These are phyloP conservation scores for Fraxinus xanthoxyloides DNA, from an alignment of 305 asterid genomes.

Conservation along the genomic window DNA sequence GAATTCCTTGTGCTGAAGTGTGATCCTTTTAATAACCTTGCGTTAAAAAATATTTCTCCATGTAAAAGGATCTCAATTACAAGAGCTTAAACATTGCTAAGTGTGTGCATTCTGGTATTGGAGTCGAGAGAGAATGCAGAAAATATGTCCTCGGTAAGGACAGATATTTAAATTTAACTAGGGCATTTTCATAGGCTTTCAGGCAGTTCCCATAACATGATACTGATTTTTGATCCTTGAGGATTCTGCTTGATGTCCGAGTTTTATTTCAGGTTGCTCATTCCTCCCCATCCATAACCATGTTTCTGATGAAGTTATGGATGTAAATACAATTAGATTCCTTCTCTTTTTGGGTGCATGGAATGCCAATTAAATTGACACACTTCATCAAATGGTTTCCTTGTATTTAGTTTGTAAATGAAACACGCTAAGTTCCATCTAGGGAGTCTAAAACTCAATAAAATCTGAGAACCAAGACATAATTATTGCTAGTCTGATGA, in stretches of 20 bases:
- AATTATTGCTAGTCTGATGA: slow-evolving; percentile 1
- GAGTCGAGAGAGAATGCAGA: neutral
- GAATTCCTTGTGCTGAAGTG: neutral
- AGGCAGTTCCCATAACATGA: neutral
- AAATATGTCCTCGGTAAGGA: neutral
- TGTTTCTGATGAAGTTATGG: slow-evolving; percentile 4
- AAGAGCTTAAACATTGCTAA: neutral
- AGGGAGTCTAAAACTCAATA: slow-evolving; percentile 6
- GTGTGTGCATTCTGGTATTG: neutral
- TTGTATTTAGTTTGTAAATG: neutral
- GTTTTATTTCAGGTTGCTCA: slow-evolving; percentile 10
- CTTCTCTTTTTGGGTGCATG: neutral
- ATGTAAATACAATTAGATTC: neutral
- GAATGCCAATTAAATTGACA: slow-evolving; percentile 6
- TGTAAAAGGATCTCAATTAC: neutral
- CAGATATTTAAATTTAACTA: neutral
- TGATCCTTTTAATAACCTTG: neutral
- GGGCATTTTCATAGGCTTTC: neutral
- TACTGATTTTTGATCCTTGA: neutral
- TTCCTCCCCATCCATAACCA: neutral
- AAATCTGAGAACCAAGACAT: neutral
- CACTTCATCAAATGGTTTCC: neutral
- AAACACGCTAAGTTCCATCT: slow-evolving; percentile 1
- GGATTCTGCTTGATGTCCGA: neutral
- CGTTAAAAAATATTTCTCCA: neutral